These are phyloP conservation scores for Pascua sp. DNA, from an alignment of 1,284 basidiomycete genomes.

Conservation along the genomic window DNA sequence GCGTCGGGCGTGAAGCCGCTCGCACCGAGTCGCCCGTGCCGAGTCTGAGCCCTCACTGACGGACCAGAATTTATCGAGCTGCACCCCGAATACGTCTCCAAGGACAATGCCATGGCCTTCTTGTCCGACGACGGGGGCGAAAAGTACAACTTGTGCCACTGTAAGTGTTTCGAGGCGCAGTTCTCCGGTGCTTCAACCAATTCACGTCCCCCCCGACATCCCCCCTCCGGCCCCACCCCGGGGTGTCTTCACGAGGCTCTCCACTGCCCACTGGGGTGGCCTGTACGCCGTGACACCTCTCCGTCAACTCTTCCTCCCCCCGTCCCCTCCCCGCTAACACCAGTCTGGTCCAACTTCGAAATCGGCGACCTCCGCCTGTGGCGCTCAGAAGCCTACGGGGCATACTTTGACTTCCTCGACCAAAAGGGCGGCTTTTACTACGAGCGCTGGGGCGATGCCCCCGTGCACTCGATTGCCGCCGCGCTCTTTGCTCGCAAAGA, in stretches of 20 bases:
- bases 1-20: background rate
- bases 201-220: no score
- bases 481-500: constrained; percentile 66
- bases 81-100: constrained; percentile 65
- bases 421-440: constrained; percentile 77
- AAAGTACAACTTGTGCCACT: constrained; percentile 75
- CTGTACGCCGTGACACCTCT: no score
- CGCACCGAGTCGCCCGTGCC: background rate
- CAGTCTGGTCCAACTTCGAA: constrained; percentile 81
- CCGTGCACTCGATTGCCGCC: constrained; percentile 75
- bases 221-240: no score
- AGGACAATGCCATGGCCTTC: constrained; percentile 70
- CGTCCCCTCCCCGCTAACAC: background rate
- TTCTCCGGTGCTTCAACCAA: background rate
- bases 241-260: no score
- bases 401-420: constrained; percentile 75
- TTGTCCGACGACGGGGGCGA: constrained; percentile 68
- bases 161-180: constrained; percentile 50
- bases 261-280: no score
- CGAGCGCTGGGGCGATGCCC: constrained; percentile 74
- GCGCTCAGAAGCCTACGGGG: constrained; percentile 68
- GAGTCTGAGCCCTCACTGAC: constrained; percentile 1
- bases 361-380: constrained; percentile 73
- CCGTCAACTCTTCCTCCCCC: no score
- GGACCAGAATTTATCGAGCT: constrained; percentile 62